phyloP scores from a whole-genome alignment of 106 monocot genomes.

The Narthecium ossifragum region DNA sequence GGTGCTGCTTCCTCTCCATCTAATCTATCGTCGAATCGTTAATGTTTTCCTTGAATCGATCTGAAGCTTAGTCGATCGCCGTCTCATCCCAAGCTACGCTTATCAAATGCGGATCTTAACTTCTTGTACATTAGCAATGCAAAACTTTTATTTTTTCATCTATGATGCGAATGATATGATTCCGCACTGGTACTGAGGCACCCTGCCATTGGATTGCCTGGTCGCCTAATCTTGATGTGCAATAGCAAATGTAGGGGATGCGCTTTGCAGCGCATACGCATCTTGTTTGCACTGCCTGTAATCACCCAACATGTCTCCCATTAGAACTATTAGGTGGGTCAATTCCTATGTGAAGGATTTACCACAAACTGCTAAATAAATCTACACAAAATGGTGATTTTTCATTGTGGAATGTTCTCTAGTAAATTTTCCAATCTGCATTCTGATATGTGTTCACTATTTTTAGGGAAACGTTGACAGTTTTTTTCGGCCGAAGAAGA shows the following conservation, averaged over 20 bases:
- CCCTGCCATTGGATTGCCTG: constrained; percentile 8
- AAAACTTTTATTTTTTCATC: no score
- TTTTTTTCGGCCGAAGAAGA: neutral
- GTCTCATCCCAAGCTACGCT: no score
- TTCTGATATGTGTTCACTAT: neutral
- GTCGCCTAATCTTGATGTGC: constrained; percentile 23
- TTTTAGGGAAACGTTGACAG: neutral
- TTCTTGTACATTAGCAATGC: no score
- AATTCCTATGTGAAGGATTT: no score
- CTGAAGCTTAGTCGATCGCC: no score
- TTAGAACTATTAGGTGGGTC: no score
- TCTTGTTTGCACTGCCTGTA: constrained; percentile 28
- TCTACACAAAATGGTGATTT: neutral
- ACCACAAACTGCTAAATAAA: no score
- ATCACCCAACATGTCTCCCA: constrained; percentile 8
- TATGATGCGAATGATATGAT: no score
- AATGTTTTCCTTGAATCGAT: no score
- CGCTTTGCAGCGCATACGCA: constrained; percentile 22
- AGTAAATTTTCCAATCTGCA: neutral
- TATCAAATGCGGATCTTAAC: no score
- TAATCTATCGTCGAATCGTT: no score
- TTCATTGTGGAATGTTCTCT: neutral
- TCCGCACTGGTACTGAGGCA: constrained; percentile 22
- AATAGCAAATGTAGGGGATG: constrained; percentile 12
- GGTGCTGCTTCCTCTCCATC: no score